A percentile compares a stretch with the other conserved stretches of the same genome.
Conservation (phyloP, 805 yeast genomes). For the Candida succiphila region DNA sequence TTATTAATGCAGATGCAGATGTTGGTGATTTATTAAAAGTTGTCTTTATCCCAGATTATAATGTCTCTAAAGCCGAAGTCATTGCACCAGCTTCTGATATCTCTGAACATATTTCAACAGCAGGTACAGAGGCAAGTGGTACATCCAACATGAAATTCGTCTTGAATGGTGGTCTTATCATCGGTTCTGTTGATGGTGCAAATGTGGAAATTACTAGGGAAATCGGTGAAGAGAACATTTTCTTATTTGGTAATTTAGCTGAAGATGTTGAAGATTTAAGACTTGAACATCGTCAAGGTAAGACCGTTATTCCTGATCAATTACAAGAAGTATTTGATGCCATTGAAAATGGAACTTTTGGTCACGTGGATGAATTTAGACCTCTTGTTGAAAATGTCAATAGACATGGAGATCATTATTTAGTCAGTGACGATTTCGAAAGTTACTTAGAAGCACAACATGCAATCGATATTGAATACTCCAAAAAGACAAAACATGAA, state of each 20-base stretch:
- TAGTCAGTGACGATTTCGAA: conserved; percentile 85
- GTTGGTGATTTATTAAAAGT: conserved; percentile 74
- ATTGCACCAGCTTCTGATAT: conserved; percentile 85
- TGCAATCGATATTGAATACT: conserved; percentile 61
- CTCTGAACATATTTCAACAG: conserved; percentile 91
- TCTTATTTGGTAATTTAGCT: conserved; percentile 82
- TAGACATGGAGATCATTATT: conserved; percentile 73
- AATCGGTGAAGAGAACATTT: conserved; percentile 87
- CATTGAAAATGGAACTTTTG: conserved; percentile 64
- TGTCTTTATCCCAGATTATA: conserved; percentile 84
- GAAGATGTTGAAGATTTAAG: conserved; percentile 85
- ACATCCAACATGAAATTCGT: conserved; percentile 95
- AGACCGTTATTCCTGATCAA: conserved; percentile 47
- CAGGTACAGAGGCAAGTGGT: conserved; percentile 96
- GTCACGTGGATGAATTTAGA: conserved; percentile 54
- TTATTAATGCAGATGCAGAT: conserved; percentile 69
- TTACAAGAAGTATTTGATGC: conserved; percentile 54
- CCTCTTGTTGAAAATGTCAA: conserved; percentile 61
- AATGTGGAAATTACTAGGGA: conserved; percentile 92
- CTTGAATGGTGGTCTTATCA: conserved; percentile 84
- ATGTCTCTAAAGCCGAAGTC: conserved; percentile 88
- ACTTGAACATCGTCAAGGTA: conserved; percentile 58
- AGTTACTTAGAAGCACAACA: conserved; percentile 76
- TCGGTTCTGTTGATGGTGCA: conserved; percentile 97
- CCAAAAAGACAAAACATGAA: conserved; percentile 42